These are phyloP conservation scores for Prunus padus DNA, from an alignment of 306 rosid genomes.

Conservation along the genomic window DNA sequence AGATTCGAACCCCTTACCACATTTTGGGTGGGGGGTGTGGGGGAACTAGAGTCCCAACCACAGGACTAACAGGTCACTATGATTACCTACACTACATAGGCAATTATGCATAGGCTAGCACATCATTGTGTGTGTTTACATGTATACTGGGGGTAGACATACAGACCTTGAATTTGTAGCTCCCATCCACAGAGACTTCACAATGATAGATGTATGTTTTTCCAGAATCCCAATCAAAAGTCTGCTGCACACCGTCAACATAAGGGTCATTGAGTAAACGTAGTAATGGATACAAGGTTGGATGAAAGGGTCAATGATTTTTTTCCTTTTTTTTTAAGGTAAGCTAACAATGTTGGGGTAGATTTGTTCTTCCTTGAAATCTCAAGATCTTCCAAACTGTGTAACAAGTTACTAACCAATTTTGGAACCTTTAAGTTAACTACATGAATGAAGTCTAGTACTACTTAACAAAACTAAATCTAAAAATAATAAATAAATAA, in stretches of 20 bases:
- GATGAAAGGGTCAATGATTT: too few species aligned
- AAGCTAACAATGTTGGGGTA: background rate
- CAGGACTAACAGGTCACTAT: too few species aligned
- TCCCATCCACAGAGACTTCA: constrained; percentile 51
- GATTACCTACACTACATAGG: background rate
- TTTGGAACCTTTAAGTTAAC: background rate
- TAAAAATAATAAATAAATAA: background rate
- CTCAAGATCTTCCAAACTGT: background rate
- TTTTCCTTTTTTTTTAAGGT: too few species aligned
- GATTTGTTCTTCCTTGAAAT: background rate
- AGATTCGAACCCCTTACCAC: too few species aligned
- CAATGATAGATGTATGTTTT: constrained; percentile 55
- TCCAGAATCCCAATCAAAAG: constrained; percentile 57
- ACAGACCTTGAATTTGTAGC: constrained; percentile 65
- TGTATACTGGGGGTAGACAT: background rate
- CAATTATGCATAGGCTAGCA: background rate
- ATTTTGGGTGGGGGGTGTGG: too few species aligned
- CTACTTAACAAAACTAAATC: background rate
- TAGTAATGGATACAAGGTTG: background rate
- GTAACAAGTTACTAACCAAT: background rate
- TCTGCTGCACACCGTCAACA: constrained; percentile 39
- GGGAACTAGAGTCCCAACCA: too few species aligned
- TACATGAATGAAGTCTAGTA: background rate
- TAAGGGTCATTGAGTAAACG: constrained; percentile 3
- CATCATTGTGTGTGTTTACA: background rate